Conservation (phyloP, 345 rosid genomes). For the Arabidopsis arenosa region DNA sequence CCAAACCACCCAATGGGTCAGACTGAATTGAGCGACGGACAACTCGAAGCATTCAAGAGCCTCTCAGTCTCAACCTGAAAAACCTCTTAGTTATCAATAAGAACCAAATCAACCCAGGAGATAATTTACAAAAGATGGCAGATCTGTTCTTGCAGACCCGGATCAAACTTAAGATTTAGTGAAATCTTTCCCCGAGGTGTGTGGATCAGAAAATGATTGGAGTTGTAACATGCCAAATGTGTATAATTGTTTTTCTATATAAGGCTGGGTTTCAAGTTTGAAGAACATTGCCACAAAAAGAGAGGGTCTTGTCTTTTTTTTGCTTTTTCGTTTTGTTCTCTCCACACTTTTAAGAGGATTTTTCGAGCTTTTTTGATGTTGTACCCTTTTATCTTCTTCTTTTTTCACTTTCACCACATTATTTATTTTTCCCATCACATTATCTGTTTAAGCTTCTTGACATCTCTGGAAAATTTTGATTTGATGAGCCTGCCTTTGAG, state of each 20-base stretch:
- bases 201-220: constrained; percentile 33
- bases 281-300: constrained; percentile 33
- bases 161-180: constrained; percentile 29
- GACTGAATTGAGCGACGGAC: constrained; percentile 66
- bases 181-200: constrained; percentile 24
- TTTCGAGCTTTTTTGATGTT: constrained; percentile 34
- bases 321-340: constrained; percentile 19
- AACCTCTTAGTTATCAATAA: constrained; percentile 20
- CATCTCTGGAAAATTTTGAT: constrained; percentile 35
- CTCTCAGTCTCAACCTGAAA: constrained; percentile 51
- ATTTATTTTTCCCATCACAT: constrained; percentile 16
- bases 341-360: constrained; percentile 1
- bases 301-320: background rate
- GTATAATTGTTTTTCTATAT: constrained; percentile 44
- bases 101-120: constrained; percentile 28
- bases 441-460: constrained; percentile 13
- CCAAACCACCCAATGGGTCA: constrained; percentile 50
- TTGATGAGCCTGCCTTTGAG: background rate
- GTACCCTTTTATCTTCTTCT: constrained; percentile 23
- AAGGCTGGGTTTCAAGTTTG: constrained; percentile 42
- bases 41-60: constrained; percentile 67
- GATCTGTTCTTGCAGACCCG: constrained; percentile 21
- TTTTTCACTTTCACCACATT: background rate
- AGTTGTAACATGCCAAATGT: constrained; percentile 48
- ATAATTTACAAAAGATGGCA: constrained; percentile 26